Evolutionary conservation across 768 basidiomycete species (phyloP).

Genomic region (Pulveroboletus sp.): DNA sequence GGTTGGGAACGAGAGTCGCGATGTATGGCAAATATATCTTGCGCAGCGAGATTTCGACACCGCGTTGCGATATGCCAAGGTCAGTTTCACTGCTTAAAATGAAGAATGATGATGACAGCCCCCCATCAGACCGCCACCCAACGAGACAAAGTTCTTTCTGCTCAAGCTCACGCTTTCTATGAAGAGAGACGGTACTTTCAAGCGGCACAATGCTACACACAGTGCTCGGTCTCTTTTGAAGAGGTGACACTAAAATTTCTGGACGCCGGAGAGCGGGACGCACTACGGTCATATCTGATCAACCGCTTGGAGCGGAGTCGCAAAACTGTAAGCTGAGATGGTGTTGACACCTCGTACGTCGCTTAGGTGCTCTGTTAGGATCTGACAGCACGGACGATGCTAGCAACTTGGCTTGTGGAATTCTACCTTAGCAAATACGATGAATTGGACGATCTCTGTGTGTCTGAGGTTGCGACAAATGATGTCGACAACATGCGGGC

Average conservation of each 20-base stretch:
- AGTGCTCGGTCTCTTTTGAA: constrained; percentile 84
- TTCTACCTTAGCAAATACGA: constrained; percentile 97
- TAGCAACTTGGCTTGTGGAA: constrained; percentile 97
- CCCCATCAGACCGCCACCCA: constrained; percentile 74
- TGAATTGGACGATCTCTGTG: constrained; percentile 89
- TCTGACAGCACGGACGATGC: constrained; percentile 90
- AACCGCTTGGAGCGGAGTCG: constrained; percentile 81
- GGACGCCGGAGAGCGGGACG: constrained; percentile 86
- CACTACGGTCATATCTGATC: constrained; percentile 84
- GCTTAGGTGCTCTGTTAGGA: constrained; percentile 48
- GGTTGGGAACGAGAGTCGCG: constrained; percentile 82
- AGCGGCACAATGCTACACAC: constrained; percentile 89
- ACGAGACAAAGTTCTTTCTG: constrained; percentile 75
- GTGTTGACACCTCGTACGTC: not conserved
- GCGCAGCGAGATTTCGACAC: constrained; percentile 71
- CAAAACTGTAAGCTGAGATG: constrained; percentile 57
- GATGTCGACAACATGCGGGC: constrained; percentile 81
- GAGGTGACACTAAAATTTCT: constrained; percentile 88
- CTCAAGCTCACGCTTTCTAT: constrained; percentile 80
- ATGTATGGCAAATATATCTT: constrained; percentile 91
- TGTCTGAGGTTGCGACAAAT: constrained; percentile 74
- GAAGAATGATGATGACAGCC: not conserved
- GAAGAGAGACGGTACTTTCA: constrained; percentile 78
- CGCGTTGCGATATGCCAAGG: constrained; percentile 81
- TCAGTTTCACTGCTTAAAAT: constrained; percentile 26